phyloP scores from a whole-genome alignment of 1,284 basidiomycete genomes.

The Apiotrichum montevideense region DNA sequence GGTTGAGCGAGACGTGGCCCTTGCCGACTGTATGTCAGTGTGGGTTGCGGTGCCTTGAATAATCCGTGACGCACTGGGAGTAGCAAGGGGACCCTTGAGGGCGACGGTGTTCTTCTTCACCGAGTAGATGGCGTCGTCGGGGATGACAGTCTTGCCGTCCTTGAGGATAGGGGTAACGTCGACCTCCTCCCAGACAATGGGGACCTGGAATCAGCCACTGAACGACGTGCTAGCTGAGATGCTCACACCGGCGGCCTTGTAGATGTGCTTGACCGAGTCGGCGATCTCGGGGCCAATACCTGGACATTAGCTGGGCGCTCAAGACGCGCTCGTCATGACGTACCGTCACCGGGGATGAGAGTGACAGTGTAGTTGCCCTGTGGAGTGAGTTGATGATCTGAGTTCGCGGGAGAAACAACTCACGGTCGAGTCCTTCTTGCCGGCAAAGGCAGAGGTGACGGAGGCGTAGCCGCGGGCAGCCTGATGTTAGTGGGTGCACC shows the following conservation, averaged over 20 bases:
- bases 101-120: conserved; percentile 98
- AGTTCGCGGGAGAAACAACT: conserved; percentile 36
- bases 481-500: conserved; percentile 16
- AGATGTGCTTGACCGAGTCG: conserved; percentile 91
- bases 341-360: conserved; percentile 37
- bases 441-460: conserved; percentile 73
- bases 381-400: background rate
- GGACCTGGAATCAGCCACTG: conserved; percentile 56
- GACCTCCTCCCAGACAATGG: conserved; percentile 98
- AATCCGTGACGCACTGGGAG: conserved; percentile 62
- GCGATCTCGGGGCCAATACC: conserved; percentile 99
- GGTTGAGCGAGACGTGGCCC: conserved; percentile 96
- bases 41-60: no score
- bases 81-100: conserved; percentile 92
- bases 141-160: conserved; percentile 94
- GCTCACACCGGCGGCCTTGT: conserved; percentile 71
- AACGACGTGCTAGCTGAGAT: background rate
- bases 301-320: conserved; percentile 33
- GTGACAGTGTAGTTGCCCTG: conserved; percentile 80
- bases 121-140: conserved; percentile 80
- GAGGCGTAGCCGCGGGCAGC: conserved; percentile 35
- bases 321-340: conserved; percentile 43
- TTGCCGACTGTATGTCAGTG: conserved; percentile 68
- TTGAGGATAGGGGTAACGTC: conserved; percentile 90
- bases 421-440: conserved; percentile 78